Percentiles rank a stretch among this genome's conserved stretches.
Conservation (phyloP, 495 filamentous ascomycete genomes). For the Penicillium fimorum region DNA sequence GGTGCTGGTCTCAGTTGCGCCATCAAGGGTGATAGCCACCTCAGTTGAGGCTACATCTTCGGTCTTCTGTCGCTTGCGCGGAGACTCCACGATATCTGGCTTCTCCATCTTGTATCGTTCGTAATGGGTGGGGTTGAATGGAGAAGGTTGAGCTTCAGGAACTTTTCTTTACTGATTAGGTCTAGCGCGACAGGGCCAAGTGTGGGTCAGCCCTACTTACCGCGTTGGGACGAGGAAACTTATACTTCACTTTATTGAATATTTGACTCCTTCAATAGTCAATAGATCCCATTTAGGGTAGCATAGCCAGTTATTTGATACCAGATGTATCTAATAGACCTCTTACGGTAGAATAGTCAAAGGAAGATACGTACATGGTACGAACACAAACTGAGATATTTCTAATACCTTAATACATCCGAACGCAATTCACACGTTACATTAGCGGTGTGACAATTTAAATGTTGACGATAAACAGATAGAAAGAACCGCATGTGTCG, state of each 20-base stretch:
- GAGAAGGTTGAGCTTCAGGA: constrained; percentile 13
- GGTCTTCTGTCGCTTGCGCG: constrained; percentile 46
- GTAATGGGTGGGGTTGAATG: constrained; percentile 4
- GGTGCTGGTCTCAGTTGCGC: constrained; percentile 14
- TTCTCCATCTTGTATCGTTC: constrained; percentile 38
- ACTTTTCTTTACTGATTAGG: constrained; percentile 26
- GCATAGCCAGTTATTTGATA: not conserved
- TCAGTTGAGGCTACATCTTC: constrained; percentile 22
- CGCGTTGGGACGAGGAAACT: constrained; percentile 11
- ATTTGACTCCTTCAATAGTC: not conserved
- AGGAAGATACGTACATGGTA: not conserved
- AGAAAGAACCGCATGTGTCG: not conserved
- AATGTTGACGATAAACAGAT: not conserved
- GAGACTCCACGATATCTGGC: constrained; percentile 40
- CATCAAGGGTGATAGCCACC: constrained; percentile 20
- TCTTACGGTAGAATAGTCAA: not conserved
- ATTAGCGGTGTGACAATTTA: not conserved
- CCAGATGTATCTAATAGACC: not conserved
- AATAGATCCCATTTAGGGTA: not conserved
- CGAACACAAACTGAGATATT: not conserved
- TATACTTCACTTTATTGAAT: not conserved
- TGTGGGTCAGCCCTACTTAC: constrained; percentile 22
- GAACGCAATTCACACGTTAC: not conserved
- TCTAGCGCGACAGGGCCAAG: constrained; percentile 22
- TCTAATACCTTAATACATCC: not conserved